A percentile compares a stretch with the other conserved stretches of the same genome.
phyloP scores from a whole-genome alignment of 1,284 basidiomycete genomes.

The Lentinula novae-zelandiae region DNA sequence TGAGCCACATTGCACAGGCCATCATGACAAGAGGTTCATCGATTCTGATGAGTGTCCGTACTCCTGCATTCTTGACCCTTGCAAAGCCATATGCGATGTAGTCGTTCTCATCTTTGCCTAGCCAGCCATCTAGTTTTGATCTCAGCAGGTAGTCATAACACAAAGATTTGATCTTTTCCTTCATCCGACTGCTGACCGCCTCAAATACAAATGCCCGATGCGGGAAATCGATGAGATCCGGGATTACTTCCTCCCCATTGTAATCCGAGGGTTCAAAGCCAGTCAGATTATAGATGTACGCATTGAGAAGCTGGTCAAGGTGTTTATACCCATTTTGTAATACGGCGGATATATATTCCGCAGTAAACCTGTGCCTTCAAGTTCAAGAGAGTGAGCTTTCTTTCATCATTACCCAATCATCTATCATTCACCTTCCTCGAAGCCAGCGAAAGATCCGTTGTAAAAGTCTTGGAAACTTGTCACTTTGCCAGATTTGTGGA shows the following conservation, averaged over 20 bases:
- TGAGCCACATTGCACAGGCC: not conserved
- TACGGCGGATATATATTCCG: constrained; percentile 1
- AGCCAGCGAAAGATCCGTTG: too few species aligned
- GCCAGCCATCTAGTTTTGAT: too few species aligned
- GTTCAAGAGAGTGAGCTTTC: too few species aligned
- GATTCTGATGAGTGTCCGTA: not conserved
- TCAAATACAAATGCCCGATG: not conserved
- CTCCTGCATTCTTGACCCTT: not conserved
- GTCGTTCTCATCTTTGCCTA: not conserved
- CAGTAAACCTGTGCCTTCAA: constrained; percentile 10
- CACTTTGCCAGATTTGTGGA: too few species aligned
- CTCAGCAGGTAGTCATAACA: not conserved
- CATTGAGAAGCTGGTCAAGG: not conserved
- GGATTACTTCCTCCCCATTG: not conserved
- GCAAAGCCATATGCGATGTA: not conserved
- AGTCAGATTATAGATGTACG: not conserved
- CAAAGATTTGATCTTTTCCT: not conserved
- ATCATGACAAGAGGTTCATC: constrained; percentile 6
- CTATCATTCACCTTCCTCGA: too few species aligned
- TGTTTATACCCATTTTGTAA: constrained; percentile 1
- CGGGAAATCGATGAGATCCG: not conserved
- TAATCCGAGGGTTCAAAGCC: not conserved
- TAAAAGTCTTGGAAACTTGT: too few species aligned
- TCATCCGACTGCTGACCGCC: not conserved
- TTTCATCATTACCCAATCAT: too few species aligned